Evolutionary conservation across 2,329 filamentous ascomycete species (phyloP).

Genomic region (Clarireedia monteithiana): DNA sequence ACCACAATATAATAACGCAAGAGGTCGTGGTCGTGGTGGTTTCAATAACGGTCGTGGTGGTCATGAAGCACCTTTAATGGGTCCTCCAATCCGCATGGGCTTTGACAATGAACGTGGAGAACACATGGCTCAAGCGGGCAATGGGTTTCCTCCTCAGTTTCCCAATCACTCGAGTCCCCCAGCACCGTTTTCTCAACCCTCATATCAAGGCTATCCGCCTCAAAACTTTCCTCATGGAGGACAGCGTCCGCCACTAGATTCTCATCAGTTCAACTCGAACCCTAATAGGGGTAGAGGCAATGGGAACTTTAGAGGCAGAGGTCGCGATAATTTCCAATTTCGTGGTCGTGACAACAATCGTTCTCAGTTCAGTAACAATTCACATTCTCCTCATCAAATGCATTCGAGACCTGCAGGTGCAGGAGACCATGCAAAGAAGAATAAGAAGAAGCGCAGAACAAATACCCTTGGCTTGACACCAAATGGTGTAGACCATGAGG

Average conservation of each 20-base stretch:
- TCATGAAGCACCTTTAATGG: slow-evolving; percentile 40
- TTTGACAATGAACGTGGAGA: slow-evolving; percentile 41
- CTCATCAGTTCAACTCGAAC: slow-evolving; percentile 30
- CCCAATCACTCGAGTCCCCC: slow-evolving; percentile 27
- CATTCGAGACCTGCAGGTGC: slow-evolving; percentile 18
- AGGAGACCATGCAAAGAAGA: slow-evolving; percentile 37
- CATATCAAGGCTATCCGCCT: slow-evolving; percentile 34
- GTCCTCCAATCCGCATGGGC: slow-evolving; percentile 46
- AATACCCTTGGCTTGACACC: slow-evolving; percentile 67
- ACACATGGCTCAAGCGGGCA: slow-evolving; percentile 37
- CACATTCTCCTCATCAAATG: slow-evolving; percentile 7
- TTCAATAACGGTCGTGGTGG: slow-evolving; percentile 36
- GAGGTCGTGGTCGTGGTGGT: slow-evolving; percentile 29
- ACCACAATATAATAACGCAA: slow-evolving; percentile 30
- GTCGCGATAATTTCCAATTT: slow-evolving; percentile 34
- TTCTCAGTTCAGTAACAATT: slow-evolving; percentile 16
- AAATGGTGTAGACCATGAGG: slow-evolving; percentile 39
- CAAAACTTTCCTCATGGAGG: slow-evolving; percentile 27
- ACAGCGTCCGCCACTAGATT: slow-evolving; percentile 29
- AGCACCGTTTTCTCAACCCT: slow-evolving; percentile 27
- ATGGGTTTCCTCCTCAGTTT: slow-evolving; percentile 33
- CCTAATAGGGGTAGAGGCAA: slow-evolving; percentile 35
- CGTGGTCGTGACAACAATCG: slow-evolving; percentile 30
- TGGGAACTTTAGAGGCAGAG: slow-evolving; percentile 31
- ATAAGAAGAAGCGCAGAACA: slow-evolving; percentile 65